Percentiles rank a stretch among this genome's conserved stretches.
Conservation (phyloP, 306 rosid genomes). For the Vigna nakashimae region DNA sequence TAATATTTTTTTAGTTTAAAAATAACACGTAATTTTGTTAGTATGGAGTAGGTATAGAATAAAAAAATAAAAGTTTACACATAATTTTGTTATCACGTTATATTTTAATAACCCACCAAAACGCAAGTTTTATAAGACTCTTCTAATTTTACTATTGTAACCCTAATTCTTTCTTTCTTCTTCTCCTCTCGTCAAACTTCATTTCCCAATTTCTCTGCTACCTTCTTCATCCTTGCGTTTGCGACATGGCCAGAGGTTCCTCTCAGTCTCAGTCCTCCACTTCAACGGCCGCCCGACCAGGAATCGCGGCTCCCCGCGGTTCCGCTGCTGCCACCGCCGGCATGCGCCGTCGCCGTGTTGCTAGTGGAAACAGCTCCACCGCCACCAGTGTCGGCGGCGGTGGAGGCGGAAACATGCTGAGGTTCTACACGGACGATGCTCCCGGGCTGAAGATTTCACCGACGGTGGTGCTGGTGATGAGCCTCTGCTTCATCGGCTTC, state of each 20-base stretch:
- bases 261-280: constrained; percentile 83
- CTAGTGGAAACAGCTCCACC: constrained; percentile 47
- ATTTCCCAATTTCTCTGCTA: not conserved
- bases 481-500: constrained; percentile 95
- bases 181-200: not conserved
- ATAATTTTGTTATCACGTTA: too few relatives aligned
- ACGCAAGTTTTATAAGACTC: not conserved
- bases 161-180: not conserved
- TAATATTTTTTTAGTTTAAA: too few relatives aligned
- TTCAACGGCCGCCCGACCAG: constrained; percentile 69
- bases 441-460: constrained; percentile 92
- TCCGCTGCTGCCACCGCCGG: constrained; percentile 91
- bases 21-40: too few relatives aligned
- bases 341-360: constrained; percentile 86
- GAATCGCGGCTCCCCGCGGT: constrained; percentile 84
- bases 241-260: constrained; percentile 79
- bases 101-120: too few relatives aligned
- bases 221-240: not conserved
- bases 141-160: not conserved
- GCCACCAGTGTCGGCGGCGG: constrained; percentile 40
- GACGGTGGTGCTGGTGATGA: constrained; percentile 82
- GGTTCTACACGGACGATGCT: constrained; percentile 95
- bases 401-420: constrained; percentile 68
- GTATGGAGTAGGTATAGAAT: too few relatives aligned
- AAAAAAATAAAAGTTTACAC: too few relatives aligned